These are phyloP conservation scores for Anthostomella pinea DNA, from an alignment of 2,329 filamentous ascomycete species.

Conservation along the genomic window DNA sequence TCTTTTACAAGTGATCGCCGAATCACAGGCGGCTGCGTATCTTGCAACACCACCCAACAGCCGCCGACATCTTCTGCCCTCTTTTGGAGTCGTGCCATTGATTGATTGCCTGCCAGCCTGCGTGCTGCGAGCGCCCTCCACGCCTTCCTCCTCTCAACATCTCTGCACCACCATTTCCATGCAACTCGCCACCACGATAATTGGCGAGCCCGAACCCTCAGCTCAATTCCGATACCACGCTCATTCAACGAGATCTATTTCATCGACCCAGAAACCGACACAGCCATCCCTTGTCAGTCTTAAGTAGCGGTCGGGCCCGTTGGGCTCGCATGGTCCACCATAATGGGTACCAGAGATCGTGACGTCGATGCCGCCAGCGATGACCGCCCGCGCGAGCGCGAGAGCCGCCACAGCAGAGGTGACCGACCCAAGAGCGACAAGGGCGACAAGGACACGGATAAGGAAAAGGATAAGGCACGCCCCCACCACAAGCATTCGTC, in stretches of 20 bases:
- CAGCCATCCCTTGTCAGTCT: constrained; percentile 15
- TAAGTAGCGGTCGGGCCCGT: constrained; percentile 27
- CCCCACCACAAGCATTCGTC: constrained; percentile 27
- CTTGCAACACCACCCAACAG: constrained; percentile 26
- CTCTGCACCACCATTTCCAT: constrained; percentile 1
- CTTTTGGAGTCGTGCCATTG: too few relatives aligned
- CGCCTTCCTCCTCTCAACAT: constrained; percentile 15
- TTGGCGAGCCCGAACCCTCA: too few relatives aligned
- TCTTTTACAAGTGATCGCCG: constrained; percentile 14
- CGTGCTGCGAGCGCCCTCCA: too few relatives aligned
- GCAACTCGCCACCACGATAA: too few relatives aligned
- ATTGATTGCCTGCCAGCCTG: too few relatives aligned
- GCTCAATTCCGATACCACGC: neutral
- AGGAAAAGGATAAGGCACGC: constrained; percentile 21
- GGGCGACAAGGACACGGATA: constrained; percentile 21
- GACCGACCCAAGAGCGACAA: too few relatives aligned
- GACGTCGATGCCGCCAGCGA: constrained; percentile 22
- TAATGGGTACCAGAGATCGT: constrained; percentile 28
- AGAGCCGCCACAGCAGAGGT: too few relatives aligned
- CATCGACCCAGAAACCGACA: neutral
- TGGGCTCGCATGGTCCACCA: constrained; percentile 29
- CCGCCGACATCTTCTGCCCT: constrained; percentile 23
- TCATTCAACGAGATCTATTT: neutral
- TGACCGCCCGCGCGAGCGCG: constrained; percentile 21
- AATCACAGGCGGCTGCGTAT: constrained; percentile 33